These are phyloP conservation scores for Aspergillus cejpii DNA, from an alignment of 2,329 filamentous ascomycete genomes.

Conservation along the genomic window DNA sequence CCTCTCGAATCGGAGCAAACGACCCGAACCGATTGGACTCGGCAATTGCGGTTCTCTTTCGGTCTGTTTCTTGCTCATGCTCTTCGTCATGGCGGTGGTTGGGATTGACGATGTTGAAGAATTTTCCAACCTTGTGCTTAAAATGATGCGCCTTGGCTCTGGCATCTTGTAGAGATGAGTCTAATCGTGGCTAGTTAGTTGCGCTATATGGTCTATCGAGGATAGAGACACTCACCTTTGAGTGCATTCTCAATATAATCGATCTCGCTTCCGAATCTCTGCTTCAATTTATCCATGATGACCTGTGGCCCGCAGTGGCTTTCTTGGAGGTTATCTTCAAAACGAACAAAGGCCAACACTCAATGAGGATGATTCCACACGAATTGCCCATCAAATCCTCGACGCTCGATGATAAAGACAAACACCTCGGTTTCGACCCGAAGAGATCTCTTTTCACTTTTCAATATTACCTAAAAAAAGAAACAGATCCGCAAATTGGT, in stretches of 20 bases:
- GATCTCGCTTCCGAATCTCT: slow-evolving; percentile 18
- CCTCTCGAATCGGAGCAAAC: slow-evolving; percentile 79
- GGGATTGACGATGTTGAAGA: slow-evolving; percentile 65
- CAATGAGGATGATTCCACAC: too few species aligned
- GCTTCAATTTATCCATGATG: slow-evolving; percentile 24
- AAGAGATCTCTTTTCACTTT: neutral
- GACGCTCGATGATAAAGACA: neutral
- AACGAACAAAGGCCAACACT: neutral
- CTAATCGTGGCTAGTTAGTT: slow-evolving; percentile 16
- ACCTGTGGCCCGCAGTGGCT: neutral
- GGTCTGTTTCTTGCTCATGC: slow-evolving; percentile 77
- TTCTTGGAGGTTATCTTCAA: neutral
- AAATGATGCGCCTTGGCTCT: slow-evolving; percentile 52
- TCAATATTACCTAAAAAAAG: neutral
- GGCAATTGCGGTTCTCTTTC: slow-evolving; percentile 65
- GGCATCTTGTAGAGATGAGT: slow-evolving; percentile 34
- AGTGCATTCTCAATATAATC: slow-evolving; percentile 22
- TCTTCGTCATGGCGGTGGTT: slow-evolving; percentile 92
- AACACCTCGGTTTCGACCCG: too few species aligned
- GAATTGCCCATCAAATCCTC: too few species aligned
- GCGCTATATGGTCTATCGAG: neutral
- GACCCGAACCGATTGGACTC: slow-evolving; percentile 78
- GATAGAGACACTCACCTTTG: slow-evolving; percentile 18
- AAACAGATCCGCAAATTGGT: neutral
- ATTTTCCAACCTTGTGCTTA: slow-evolving; percentile 59